Conservation (phyloP, 1,284 basidiomycete species). For the Schizopora paradoxa region DNA sequence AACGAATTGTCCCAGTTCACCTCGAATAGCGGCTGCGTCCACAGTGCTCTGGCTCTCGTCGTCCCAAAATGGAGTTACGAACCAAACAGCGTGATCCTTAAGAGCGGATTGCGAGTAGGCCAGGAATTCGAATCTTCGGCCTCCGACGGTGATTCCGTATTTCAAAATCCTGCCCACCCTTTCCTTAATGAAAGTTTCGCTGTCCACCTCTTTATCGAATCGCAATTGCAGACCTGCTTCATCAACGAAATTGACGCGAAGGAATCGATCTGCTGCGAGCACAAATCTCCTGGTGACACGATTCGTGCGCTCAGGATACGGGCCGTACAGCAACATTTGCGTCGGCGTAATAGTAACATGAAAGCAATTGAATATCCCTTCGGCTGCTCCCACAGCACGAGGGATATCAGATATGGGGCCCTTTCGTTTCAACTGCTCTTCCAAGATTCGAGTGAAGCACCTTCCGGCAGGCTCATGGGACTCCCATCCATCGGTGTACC, state of each 20-base stretch:
- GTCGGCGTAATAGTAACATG: slow-evolving; percentile 60
- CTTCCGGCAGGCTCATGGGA: slow-evolving; percentile 25
- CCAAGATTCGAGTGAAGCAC: slow-evolving; percentile 32
- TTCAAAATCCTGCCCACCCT: slow-evolving; percentile 40
- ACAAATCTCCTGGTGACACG: slow-evolving; percentile 51
- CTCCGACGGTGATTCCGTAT: slow-evolving; percentile 37
- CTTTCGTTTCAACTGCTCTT: slow-evolving; percentile 26
- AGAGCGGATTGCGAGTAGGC: slow-evolving; percentile 46
- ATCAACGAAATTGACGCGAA: slow-evolving; percentile 61
- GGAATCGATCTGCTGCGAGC: slow-evolving; percentile 46
- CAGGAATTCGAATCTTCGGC: slow-evolving; percentile 35
- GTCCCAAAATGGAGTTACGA: slow-evolving; percentile 42
- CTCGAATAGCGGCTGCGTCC: slow-evolving; percentile 43
- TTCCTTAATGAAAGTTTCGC: slow-evolving; percentile 37
- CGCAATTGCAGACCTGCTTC: slow-evolving; percentile 47
- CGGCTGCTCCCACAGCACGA: slow-evolving; percentile 26
- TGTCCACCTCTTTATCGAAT: slow-evolving; percentile 48
- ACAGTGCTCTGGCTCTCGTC: slow-evolving; percentile 29
- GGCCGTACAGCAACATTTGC: slow-evolving; percentile 50
- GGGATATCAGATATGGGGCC: slow-evolving; percentile 15
- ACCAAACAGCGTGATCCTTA: slow-evolving; percentile 55
- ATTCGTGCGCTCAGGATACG: slow-evolving; percentile 61
- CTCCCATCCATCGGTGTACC: slow-evolving; percentile 25
- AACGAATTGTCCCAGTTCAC: slow-evolving; percentile 48
- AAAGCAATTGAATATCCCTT: slow-evolving; percentile 46